These are phyloP conservation scores for Eimeria sp. DNA, from an alignment of 169 alveolate species.

Conservation along the genomic window DNA sequence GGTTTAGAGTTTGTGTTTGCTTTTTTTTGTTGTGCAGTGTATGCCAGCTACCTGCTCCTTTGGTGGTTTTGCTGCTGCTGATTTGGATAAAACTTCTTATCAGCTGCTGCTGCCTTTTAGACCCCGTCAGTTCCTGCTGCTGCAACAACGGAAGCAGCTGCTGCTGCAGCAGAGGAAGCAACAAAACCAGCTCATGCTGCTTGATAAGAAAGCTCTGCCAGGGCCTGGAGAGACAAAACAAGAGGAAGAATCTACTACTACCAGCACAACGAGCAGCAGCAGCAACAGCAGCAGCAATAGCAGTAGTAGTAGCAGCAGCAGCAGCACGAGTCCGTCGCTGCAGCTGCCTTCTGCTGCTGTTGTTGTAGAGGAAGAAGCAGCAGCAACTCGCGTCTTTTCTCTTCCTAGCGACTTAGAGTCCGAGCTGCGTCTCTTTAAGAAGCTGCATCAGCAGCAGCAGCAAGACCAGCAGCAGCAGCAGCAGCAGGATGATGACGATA, in stretches of 20 bases:
- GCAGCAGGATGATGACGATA: slow-evolving; percentile 5
- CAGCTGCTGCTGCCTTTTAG: slow-evolving; percentile 24
- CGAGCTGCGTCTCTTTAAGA: slow-evolving; percentile 9
- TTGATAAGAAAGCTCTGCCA: not conserved
- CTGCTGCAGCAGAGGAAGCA: not conserved
- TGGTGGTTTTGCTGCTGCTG: slow-evolving; percentile 20
- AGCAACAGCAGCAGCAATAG: not conserved
- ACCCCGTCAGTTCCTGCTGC: slow-evolving; percentile 13
- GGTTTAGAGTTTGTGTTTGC: not conserved
- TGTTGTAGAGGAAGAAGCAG: not conserved
- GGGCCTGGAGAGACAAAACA: not conserved
- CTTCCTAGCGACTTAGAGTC: not conserved
- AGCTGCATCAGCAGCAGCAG: too few species aligned
- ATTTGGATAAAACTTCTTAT: not conserved
- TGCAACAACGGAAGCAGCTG: not conserved
- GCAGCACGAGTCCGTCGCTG: slow-evolving; percentile 15
- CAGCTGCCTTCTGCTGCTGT: not conserved
- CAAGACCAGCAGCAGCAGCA: slow-evolving; percentile 37
- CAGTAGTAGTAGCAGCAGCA: slow-evolving; percentile 35
- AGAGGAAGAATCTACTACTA: not conserved
- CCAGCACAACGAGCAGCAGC: not conserved
- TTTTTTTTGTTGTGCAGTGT: not conserved
- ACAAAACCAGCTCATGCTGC: not conserved
- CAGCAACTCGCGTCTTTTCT: not conserved
- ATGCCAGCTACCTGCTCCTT: not conserved